Base-by-base conservation (phyloP, 352 stramenopile species). In the Pythium myriotylum region DNA sequence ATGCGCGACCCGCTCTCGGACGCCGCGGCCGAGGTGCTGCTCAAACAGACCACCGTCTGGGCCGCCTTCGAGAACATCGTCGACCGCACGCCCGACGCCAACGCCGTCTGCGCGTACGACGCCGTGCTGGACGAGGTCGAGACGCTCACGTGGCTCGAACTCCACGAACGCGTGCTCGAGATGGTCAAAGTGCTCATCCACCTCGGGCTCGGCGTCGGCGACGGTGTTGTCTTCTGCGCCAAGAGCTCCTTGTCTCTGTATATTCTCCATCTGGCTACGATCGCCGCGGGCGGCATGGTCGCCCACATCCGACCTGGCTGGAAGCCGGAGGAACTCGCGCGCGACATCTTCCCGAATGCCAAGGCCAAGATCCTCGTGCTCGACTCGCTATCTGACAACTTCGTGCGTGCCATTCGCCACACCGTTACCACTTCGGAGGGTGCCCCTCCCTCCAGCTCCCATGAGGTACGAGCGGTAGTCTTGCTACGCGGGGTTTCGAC, bases 291-390 rank as follows among this genome's bases (percentile, higher is more conserved):
- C 22, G 84, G 82, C 23, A 64, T 87, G 10, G 81, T 89, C 3
- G 60, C 65, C 13, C 82, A 94, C 40, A 61, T 94, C 4, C 79
- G 80, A 12, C 52, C 61, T 4, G 77, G 70, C 10, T 94, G 84
- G 84, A 77, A 61, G 16, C 40, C 69, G 0, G 33, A 65, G 0
- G 84, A 94, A 43, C 67, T 94, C 24, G 59, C 67, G 6, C 57
- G 81, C 17, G 41, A 76, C 29, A 79, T 94, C 50, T 80, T 92
- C 5, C 73, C 77, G 9, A 70, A 65, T 13, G 73, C 77, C 8
- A 75, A 77, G 22, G 77, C 82, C 17, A 76, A 76, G 14, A 39
- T 94, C 1, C 51, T 94, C 13, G 72, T 92, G 13, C 51, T 94
- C 12, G 84, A 94, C 54, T 39, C 59, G 17, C 62, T 90, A 17